Conservation (phyloP, 148 eudicot genomes). For the Heliamphora exappendiculata region DNA sequence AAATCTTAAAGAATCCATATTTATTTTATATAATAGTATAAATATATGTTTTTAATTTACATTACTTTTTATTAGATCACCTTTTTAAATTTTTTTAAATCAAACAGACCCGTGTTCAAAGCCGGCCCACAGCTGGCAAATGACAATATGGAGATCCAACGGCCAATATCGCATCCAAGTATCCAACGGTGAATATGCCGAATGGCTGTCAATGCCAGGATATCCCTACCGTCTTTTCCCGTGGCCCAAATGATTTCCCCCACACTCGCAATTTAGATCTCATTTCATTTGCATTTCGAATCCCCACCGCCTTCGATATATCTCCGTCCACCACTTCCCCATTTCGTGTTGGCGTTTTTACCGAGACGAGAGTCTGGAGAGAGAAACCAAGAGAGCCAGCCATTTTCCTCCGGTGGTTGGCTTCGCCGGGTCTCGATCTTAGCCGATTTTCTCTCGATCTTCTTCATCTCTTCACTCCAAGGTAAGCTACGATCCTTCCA, state of each 20-base stretch:
- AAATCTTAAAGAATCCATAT: too few species aligned
- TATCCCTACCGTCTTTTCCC: conserved; percentile 21
- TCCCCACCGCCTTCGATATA: background rate
- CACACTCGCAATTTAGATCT: background rate
- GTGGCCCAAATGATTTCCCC: conserved; percentile 19
- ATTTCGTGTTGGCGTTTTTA: background rate
- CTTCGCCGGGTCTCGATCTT: background rate
- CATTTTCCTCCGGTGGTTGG: too few species aligned
- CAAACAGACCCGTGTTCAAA: too few species aligned
- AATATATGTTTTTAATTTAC: too few species aligned
- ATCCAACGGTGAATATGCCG: conserved; percentile 7
- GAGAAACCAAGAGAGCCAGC: background rate
- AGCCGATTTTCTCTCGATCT: background rate
- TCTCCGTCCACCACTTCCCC: background rate
- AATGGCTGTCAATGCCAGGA: conserved; percentile 20
- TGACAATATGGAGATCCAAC: too few species aligned
- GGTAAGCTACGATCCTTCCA: background rate
- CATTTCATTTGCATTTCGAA: conserved; percentile 12
- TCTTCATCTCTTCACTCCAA: background rate
- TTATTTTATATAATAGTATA: too few species aligned
- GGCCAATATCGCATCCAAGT: background rate
- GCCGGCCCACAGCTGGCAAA: too few species aligned
- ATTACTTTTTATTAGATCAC: too few species aligned
- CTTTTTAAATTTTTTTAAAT: too few species aligned
- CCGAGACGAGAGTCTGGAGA: background rate